Evolutionary conservation across 768 basidiomycete species (phyloP).

Genomic region (Amanita muscaria): DNA sequence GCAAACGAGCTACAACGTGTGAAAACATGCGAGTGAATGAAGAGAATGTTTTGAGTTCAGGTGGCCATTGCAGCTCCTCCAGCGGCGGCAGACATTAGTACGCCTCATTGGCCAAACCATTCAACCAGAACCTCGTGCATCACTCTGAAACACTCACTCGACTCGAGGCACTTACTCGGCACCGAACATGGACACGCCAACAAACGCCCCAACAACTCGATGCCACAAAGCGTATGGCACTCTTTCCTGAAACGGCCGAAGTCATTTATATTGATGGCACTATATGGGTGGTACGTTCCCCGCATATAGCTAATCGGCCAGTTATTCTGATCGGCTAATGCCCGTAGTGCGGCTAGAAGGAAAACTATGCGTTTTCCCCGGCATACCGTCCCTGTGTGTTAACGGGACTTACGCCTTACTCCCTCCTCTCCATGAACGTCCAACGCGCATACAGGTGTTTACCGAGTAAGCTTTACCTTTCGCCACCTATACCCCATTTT

Average conservation of each 20-base stretch:
- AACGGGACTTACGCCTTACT: constrained; percentile 63
- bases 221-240: constrained; percentile 82
- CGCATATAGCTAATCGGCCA: neutral
- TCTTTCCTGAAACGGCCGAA: constrained; percentile 76
- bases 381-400: constrained; percentile 84
- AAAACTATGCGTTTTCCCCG: constrained; percentile 87
- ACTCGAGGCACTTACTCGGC: constrained; percentile 54
- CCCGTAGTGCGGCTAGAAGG: constrained; percentile 81
- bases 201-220: constrained; percentile 68
- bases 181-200: constrained; percentile 44
- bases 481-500: neutral
- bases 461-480: constrained; percentile 45
- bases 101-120: constrained; percentile 77
- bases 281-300: constrained; percentile 79
- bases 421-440: constrained; percentile 66
- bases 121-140: constrained; percentile 60
- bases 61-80: too few relatives aligned
- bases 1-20: too few relatives aligned
- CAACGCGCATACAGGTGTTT: constrained; percentile 74
- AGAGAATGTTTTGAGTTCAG: too few relatives aligned
- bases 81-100: constrained; percentile 97
- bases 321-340: constrained; percentile 28
- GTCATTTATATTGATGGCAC: constrained; percentile 71
- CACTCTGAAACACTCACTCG: constrained; percentile 71
- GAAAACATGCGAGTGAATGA: too few relatives aligned